Conservation (phyloP, 1,139 yeast genomes). For the Diutina ranongensis region DNA sequence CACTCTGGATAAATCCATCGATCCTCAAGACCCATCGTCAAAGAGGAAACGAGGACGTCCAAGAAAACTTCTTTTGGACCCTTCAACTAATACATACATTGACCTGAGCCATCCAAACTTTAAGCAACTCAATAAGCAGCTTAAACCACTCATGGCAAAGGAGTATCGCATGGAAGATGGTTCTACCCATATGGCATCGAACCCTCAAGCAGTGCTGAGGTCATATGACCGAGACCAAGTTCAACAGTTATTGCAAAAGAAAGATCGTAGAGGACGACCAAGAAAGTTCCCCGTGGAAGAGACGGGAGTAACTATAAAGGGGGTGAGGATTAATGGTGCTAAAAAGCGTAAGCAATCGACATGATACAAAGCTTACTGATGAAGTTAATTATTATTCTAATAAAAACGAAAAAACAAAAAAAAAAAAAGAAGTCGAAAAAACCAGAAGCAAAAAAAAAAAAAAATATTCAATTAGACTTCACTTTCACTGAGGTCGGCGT, state of each 20-base stretch:
- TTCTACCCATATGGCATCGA: not conserved
- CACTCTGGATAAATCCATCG: no score
- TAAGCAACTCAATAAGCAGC: constrained; percentile 26
- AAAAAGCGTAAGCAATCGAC: constrained; percentile 14
- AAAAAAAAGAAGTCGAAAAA: no score
- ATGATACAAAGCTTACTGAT: not conserved
- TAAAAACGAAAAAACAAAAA: no score
- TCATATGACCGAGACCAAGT: constrained; percentile 22
- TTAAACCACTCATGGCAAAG: constrained; percentile 13
- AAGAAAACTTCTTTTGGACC: constrained; percentile 31
- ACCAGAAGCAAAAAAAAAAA: no score
- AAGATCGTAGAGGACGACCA: constrained; percentile 40
- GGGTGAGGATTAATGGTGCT: constrained; percentile 32
- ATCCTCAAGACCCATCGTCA: not conserved
- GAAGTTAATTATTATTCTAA: not conserved
- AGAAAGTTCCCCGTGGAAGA: constrained; percentile 39
- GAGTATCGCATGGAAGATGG: constrained; percentile 4
- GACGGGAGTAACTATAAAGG: constrained; percentile 37
- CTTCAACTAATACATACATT: constrained; percentile 29
- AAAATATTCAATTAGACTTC: no score
- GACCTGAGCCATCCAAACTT: constrained; percentile 35
- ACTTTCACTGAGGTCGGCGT: no score
- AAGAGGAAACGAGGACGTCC: constrained; percentile 37
- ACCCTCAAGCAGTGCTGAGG: not conserved
- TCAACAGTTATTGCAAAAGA: constrained; percentile 26